Percentiles rank a stretch among this genome's conserved stretches.
These are phyloP conservation scores for Letharia columbiana DNA, from an alignment of 495 filamentous ascomycete genomes.

Conservation along the genomic window DNA sequence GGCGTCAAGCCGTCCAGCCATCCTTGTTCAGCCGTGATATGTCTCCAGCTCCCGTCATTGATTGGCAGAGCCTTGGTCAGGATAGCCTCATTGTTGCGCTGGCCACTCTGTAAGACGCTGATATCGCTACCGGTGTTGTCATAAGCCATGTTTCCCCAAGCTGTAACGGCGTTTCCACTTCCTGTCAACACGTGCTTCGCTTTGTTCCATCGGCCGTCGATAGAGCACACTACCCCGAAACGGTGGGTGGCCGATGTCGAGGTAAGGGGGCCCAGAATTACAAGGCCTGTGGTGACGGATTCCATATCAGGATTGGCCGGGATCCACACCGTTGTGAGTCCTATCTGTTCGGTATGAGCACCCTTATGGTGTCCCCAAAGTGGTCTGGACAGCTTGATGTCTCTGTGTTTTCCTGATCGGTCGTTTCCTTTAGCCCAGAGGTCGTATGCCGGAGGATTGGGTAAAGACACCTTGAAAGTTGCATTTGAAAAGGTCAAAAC, in stretches of 20 bases:
- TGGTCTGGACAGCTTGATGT: conserved; percentile 1
- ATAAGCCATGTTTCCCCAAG: not conserved
- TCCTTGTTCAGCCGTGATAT: conserved; percentile 2
- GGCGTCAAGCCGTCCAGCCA: conserved; percentile 12
- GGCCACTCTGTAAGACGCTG: not conserved
- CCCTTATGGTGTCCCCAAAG: conserved; percentile 3
- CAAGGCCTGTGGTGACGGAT: conserved; percentile 13
- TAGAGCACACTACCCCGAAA: conserved; percentile 12
- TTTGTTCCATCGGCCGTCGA: conserved; percentile 16
- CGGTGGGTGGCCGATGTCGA: not conserved
- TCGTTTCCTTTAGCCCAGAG: not conserved
- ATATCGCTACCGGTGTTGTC: no score
- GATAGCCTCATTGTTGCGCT: not conserved
- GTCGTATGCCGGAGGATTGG: conserved; percentile 3
- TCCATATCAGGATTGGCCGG: conserved; percentile 3
- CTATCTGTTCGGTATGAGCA: not conserved
- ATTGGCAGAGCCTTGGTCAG: conserved; percentile 3
- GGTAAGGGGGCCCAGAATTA: conserved; percentile 1
- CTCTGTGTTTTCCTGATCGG: not conserved
- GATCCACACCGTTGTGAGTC: conserved; percentile 9
- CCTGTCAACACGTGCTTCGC: conserved; percentile 7
- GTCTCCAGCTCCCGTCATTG: conserved; percentile 15
- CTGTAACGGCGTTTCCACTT: not conserved
- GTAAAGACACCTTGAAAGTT: conserved; percentile 5
- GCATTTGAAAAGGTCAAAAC: not conserved